Evolutionary conservation across 23 red algal genomes (phyloP), one percentile per base, ranked within the genome.

Genomic region (Gracilariopsis chorda): DNA sequence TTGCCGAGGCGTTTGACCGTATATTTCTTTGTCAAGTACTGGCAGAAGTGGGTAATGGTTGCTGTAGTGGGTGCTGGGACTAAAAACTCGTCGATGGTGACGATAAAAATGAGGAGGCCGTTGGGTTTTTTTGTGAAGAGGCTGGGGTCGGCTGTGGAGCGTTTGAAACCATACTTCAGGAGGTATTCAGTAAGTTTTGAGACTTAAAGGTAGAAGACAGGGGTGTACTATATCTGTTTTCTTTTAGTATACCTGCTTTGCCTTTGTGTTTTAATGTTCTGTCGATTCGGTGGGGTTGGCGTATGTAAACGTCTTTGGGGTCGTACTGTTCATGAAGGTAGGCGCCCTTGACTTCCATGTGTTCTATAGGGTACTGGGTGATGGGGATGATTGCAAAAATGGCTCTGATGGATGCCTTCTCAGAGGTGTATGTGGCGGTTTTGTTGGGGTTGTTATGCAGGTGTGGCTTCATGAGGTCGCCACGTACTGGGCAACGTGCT

Each of bases 271-370:
- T 84, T 4, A 65, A 27, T 19, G 57, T 44, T 17, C 60, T 46
- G 37, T 84, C 60, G 36, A 89, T 77, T 27, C 68, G 48, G 27
- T 14, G 49, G 3, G 49, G 52, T 51, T 78, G 49, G 13, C 51
- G 25, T 20, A 89, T 25, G 20, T 67, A 78, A 0, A 78, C 72
- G 7, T 16, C 32, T 5, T 73, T 47, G 57, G 39, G 40, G 2
- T 48, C 36, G 51, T 47, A 89, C 23, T 64, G 4, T 63, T 89
- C 84, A 47, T 77, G 52, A 44, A 78, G 33, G 29, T 51, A 89
- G 10, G 84, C 84, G 29, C 34, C 35, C n/a, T 63, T 58, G 2
- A 89, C 62, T 37, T 78, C 84, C 42, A 89, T 61, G 39, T 89
- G 84, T 48, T 78, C 51, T 12, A 89, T 44, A 48, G 76, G 47